Conservation (phyloP, 306 rosid species). For the Notholithocarpus densiflorus region DNA sequence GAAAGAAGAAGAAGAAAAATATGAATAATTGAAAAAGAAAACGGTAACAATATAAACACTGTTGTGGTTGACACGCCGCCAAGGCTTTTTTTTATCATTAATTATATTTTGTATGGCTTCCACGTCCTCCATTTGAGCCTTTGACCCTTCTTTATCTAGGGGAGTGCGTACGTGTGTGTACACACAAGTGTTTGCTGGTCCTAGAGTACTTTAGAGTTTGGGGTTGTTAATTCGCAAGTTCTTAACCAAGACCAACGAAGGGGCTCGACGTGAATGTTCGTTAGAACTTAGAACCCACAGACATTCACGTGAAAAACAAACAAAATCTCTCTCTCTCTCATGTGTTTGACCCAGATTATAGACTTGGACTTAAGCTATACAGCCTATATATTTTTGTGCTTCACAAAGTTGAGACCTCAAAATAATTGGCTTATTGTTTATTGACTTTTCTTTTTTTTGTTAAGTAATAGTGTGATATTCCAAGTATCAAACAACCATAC, state of each 20-base stretch:
- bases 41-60: background rate
- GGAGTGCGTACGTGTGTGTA: background rate
- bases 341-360: conserved; percentile 23
- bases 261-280: conserved; percentile 33
- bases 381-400: background rate
- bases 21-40: background rate
- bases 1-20: background rate
- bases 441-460: background rate
- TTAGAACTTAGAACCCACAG: conserved; percentile 25
- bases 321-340: background rate
- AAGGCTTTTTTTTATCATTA: background rate
- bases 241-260: background rate
- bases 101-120: conserved; percentile 19
- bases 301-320: conserved; percentile 47
- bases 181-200: too few relatives aligned
- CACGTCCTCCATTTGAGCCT: conserved; percentile 19
- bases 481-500: too few relatives aligned
- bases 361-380: background rate
- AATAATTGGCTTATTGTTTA: background rate
- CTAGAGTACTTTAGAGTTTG: too few relatives aligned
- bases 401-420: background rate
- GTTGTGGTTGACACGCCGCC: conserved; percentile 2
- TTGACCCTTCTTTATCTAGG: background rate
- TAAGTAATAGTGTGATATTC: too few relatives aligned
- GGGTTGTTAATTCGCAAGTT: background rate